Evolutionary conservation across 306 rosid genomes (phyloP), one percentile per base, ranked within the genome.

Genomic region (Trifolium dubium): DNA sequence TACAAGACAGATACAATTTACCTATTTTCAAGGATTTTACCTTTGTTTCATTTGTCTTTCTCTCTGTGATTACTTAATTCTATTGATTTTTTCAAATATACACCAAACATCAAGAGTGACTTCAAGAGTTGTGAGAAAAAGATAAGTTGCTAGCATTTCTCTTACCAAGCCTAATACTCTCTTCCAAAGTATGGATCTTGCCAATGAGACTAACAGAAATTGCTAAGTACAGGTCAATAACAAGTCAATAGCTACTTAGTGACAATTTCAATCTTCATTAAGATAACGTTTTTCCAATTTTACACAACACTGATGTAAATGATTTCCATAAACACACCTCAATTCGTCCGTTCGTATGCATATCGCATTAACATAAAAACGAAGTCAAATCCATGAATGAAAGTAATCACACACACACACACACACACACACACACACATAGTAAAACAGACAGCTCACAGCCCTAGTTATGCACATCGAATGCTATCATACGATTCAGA

Each of bases 141-240:
- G 2, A 35, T 7, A 19, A 15, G 14, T 17, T 64, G 51, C 35
- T 32, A 18, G 70, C 34, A 41, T 40, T 40, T 9, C 53, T 40
- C 35, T 61, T 61, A 34, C 44, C 44, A 61, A 61, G 67, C 15
- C 69, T 32, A 63, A 61, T 54, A 19, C 65, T 75, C 64, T 75
- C 74, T 49, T 68, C 63, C 50, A 34, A 67, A 30, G 37, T 39
- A 56, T 9, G 44, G 74, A 49, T 64, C 60, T 44, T 32, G 31
- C 63, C 49, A 5, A 72, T 19, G 39, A 72, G 66, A n/a, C 69
- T 53, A 64, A 65, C 56, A 69, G 40, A 56, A 75, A 66, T 53
- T 64, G 66, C 43, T 13, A 76, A 44, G 35, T 28, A 59, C 50
- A 63, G 6, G 72, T 44, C 40, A 72, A 67, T 49, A 68, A 50